These are phyloP conservation scores for Sporopachydermia cereana DNA, from an alignment of 1,139 yeast species.

Conservation along the genomic window DNA sequence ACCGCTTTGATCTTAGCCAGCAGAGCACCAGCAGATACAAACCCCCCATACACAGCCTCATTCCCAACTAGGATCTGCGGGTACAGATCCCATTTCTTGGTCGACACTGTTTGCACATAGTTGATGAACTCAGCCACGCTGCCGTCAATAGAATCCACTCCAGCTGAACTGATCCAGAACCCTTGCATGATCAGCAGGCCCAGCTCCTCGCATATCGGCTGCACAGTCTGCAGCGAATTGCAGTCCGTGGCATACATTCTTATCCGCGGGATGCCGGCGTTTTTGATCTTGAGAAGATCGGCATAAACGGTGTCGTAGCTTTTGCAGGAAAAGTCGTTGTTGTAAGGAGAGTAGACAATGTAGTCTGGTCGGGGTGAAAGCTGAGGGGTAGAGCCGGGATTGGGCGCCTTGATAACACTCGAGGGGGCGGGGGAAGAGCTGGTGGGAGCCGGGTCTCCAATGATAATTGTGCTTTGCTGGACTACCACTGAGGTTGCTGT, in stretches of 20 bases:
- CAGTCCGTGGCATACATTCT: constrained; percentile 87
- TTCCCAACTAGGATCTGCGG: constrained; percentile 74
- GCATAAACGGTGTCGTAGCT: constrained; percentile 35
- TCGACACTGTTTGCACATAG: constrained; percentile 21
- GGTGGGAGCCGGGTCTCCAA: constrained; percentile 8
- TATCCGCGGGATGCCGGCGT: constrained; percentile 51
- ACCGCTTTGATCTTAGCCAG: constrained; percentile 52
- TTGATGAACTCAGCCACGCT: constrained; percentile 42
- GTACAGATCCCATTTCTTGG: constrained; percentile 54
- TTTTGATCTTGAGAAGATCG: constrained; percentile 48
- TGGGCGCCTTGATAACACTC: constrained; percentile 5
- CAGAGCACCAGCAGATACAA: constrained; percentile 45
- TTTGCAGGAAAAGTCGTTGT: constrained; percentile 57
- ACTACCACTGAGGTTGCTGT: constrained; percentile 10
- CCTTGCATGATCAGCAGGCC: constrained; percentile 80
- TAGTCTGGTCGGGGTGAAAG: constrained; percentile 34
- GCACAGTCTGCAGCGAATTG: constrained; percentile 49
- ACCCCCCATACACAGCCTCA: constrained; percentile 66
- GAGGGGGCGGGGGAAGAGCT: constrained; percentile 10
- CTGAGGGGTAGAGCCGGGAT: constrained; percentile 15
- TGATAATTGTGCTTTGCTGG: constrained; percentile 8
- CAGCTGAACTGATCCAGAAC: constrained; percentile 57
- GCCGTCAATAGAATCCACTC: constrained; percentile 57
- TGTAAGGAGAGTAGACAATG: constrained; percentile 75
- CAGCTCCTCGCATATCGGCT: constrained; percentile 45